Base-by-base conservation (phyloP, 148 eudicot species). In the Cornus controversa region DNA sequence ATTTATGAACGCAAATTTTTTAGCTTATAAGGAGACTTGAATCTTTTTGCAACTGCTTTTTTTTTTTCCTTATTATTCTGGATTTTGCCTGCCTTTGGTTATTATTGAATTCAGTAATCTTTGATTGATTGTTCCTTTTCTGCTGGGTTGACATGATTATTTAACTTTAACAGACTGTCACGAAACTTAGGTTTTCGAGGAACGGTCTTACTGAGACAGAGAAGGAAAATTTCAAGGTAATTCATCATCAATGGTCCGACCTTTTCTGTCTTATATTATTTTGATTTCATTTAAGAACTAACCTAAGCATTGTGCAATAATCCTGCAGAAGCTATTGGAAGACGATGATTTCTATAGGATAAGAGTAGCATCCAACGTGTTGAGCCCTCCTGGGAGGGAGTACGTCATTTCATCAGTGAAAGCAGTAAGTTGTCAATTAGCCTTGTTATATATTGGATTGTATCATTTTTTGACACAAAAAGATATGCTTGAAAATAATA, bases 101-200 rank as follows among this genome's bases (percentile, higher is more conserved):
- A 9, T 40, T 40, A 0, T 40, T 40, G 0, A 6, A 40, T 40
- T 40, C 45, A 40, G 3, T 6, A 9, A 40, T 40, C 8, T 40
- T 40, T 40, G 45, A 40, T 31, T 31, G 34, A 31, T 31, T 31
- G 34, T 31, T 31, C 34, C 34, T 31, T 31, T 31, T 31, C 34
- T 31, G 34, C 34, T 31, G 34, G 34, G 34, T 31, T 31, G 34
- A 31, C 34, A 31, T 5, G 34, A 31, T 5, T 2, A 31, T 40
- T 40, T 40, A 40, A 40, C 10, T 50, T 67, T 75, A 24, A 60
- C 94, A 95, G 99, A 95, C 94, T 64, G 91, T 95, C 27, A 95
- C 97, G 72, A 95, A 95, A 81, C 87, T 95, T 84, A 85, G 99
- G 67, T 93, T 95, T 84, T 87, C 97, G 53, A 90, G 99, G 83